Evolutionary conservation across 164 flowering plant species (phyloP).

Genomic region (Aristolochia contorta): DNA sequence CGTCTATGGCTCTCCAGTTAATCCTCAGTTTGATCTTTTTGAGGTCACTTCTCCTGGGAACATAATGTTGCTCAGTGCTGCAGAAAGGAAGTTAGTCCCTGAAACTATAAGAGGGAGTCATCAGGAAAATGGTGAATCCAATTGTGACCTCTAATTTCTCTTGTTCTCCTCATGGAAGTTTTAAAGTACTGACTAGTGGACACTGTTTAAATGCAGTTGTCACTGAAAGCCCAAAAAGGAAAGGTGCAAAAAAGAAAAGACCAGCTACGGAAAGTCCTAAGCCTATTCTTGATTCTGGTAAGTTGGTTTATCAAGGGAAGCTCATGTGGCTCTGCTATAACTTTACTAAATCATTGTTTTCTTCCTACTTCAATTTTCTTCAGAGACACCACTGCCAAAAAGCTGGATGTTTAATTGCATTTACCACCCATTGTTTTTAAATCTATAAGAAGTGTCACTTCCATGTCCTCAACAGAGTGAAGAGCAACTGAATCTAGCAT

Average conservation of each 20-base stretch:
- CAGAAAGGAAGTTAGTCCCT: not conserved
- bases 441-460: too few species aligned
- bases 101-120: not conserved
- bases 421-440: too few species aligned
- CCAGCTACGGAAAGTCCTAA: constrained; percentile 14
- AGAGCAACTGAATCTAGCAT: too few species aligned
- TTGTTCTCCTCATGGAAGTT: too few species aligned
- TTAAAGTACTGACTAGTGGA: too few species aligned
- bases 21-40: constrained; percentile 21
- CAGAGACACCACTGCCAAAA: too few species aligned
- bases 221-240: constrained; percentile 15
- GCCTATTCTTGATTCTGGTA: constrained; percentile 20
- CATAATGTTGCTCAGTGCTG: constrained; percentile 14
- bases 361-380: too few species aligned
- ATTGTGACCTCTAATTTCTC: not conserved
- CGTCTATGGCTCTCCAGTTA: constrained; percentile 22
- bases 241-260: constrained; percentile 28
- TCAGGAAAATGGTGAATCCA: constrained; percentile 10
- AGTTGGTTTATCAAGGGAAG: constrained; percentile 2
- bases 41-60: constrained; percentile 20
- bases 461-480: too few species aligned
- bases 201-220: constrained; percentile 3
- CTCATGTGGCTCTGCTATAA: too few species aligned
- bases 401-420: too few species aligned
- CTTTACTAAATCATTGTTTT: too few species aligned